Percentiles rank a stretch among this genome's conserved stretches.
phyloP scores from a whole-genome alignment of 2,329 filamentous ascomycete species.

The Nemania sp. region DNA sequence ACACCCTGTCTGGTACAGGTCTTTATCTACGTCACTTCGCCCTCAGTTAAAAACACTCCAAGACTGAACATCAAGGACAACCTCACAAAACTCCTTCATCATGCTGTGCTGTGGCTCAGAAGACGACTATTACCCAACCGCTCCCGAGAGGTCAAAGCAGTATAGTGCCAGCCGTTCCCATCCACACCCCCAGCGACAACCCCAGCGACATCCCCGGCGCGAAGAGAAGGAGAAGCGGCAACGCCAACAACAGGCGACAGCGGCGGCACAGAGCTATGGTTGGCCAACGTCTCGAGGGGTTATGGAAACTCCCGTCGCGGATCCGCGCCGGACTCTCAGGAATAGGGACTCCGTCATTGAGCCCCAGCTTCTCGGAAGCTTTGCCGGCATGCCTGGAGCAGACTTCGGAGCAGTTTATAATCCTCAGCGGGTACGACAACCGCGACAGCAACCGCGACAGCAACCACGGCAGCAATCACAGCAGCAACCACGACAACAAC shows the following conservation, averaged over 20 bases:
- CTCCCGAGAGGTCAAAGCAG: not conserved
- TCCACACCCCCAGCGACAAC: not conserved
- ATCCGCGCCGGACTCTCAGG: not conserved
- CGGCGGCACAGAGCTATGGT: conserved; percentile 30
- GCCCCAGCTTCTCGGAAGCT: conserved; percentile 13
- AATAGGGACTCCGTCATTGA: conserved; percentile 34
- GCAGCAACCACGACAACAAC: not conserved
- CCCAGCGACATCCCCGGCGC: not conserved
- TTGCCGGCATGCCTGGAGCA: conserved; percentile 30
- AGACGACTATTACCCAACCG: not conserved
- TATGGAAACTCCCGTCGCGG: not conserved
- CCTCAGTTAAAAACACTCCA: not conserved
- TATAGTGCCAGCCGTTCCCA: not conserved
- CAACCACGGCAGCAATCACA: not conserved
- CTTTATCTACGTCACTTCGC: too few relatives aligned
- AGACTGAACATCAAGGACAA: not conserved
- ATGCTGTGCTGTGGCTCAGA: not conserved
- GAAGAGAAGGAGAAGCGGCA: conserved; percentile 20
- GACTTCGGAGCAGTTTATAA: conserved; percentile 28
- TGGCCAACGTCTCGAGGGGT: conserved; percentile 22
- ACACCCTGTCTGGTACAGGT: too few relatives aligned
- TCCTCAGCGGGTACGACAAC: conserved; percentile 15
- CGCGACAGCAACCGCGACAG: not conserved
- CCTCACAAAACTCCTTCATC: not conserved
- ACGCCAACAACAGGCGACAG: conserved; percentile 24